phyloP scores from a whole-genome alignment of 2,329 filamentous ascomycete species.

The Trichoderma lentiforme region DNA sequence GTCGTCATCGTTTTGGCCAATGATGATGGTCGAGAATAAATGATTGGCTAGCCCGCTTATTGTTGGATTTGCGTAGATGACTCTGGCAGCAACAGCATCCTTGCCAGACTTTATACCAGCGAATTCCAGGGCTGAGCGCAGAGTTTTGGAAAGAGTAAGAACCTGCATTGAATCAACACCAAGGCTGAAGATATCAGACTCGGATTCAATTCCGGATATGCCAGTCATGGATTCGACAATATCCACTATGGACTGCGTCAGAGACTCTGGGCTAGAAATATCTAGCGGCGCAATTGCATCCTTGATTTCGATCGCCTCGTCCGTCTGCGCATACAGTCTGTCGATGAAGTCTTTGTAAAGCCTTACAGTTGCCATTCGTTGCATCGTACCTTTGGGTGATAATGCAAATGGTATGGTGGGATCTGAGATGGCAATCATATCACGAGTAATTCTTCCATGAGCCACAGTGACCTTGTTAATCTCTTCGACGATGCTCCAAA shows the following conservation, averaged over 20 bases:
- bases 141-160: constrained; percentile 24
- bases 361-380: constrained; percentile 37
- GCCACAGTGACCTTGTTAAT: constrained; percentile 44
- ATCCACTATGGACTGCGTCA: constrained; percentile 27
- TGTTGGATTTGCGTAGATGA: constrained; percentile 32
- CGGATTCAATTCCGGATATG: constrained; percentile 21
- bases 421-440: constrained; percentile 39
- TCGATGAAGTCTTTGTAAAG: constrained; percentile 45
- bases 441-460: constrained; percentile 43
- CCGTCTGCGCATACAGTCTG: constrained; percentile 35
- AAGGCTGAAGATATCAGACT: constrained; percentile 37
- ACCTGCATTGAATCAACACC: constrained; percentile 42
- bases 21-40: constrained; percentile 11
- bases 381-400: constrained; percentile 46
- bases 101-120: constrained; percentile 20
- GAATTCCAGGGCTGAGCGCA: constrained; percentile 22
- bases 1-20: constrained; percentile 13
- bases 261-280: constrained; percentile 22
- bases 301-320: constrained; percentile 26
- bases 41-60: constrained; percentile 26
- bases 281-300: constrained; percentile 21
- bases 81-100: constrained; percentile 23
- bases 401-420: constrained; percentile 42
- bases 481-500: constrained; percentile 43
- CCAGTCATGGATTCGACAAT: constrained; percentile 19